Evolutionary conservation across 257 asterid species (phyloP).

Genomic region (Buddleja alternifolia): DNA sequence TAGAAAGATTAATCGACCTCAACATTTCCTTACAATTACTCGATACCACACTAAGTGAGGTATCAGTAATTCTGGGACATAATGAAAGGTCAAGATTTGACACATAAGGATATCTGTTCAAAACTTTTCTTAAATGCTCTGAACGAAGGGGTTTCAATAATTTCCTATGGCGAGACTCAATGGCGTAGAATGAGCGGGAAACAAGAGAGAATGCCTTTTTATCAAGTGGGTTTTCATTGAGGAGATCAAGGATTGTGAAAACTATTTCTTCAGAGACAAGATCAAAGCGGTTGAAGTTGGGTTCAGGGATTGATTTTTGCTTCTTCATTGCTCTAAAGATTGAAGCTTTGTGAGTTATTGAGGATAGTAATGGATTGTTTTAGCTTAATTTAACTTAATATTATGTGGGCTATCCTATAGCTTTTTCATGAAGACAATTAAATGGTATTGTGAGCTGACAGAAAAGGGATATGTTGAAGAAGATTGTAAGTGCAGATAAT

Average conservation of each 20-base stretch:
- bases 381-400: neutral
- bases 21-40: slow-evolving; percentile 45
- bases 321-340: slow-evolving; percentile 37
- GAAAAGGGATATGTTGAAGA: neutral
- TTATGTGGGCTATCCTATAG: slow-evolving; percentile 11
- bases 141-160: slow-evolving; percentile 67
- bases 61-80: slow-evolving; percentile 71
- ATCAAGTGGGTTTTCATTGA: slow-evolving; percentile 69
- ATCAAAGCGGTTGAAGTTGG: slow-evolving; percentile 60
- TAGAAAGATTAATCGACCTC: slow-evolving; percentile 72
- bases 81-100: slow-evolving; percentile 70
- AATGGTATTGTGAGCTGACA: neutral
- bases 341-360: too few relatives aligned
- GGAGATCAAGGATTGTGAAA: slow-evolving; percentile 64
- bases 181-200: slow-evolving; percentile 59
- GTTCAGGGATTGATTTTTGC: slow-evolving; percentile 39
- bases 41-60: slow-evolving; percentile 48
- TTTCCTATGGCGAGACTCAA: slow-evolving; percentile 73
- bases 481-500: neutral
- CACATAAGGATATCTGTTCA: slow-evolving; percentile 52
- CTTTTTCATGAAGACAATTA: slow-evolving; percentile 8
- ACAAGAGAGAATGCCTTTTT: slow-evolving; percentile 81
- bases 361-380: too few relatives aligned
- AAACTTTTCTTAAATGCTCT: slow-evolving; percentile 51
- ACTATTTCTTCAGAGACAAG: slow-evolving; percentile 72